phyloP scores from a whole-genome alignment of 2,329 filamentous ascomycete species.

The Peltaster fructicola region DNA sequence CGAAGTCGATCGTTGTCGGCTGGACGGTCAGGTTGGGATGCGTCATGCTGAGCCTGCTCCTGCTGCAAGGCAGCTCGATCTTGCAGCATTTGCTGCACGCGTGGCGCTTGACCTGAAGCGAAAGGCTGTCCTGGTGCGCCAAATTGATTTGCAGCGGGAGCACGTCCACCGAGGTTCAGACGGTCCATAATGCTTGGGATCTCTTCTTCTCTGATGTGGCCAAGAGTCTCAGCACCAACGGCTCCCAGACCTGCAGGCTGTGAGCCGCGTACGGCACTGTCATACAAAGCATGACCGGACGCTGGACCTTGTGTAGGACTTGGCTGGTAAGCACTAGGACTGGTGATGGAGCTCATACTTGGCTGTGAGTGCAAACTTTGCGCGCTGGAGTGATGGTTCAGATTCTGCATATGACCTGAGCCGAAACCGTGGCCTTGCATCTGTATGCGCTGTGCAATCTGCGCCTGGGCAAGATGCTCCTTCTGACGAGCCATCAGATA shows the following conservation, averaged over 20 bases:
- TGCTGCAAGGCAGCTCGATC: constrained; percentile 42
- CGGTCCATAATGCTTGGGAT: constrained; percentile 46
- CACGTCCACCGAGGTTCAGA: constrained; percentile 38
- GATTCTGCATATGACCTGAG: constrained; percentile 33
- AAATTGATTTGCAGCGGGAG: constrained; percentile 30
- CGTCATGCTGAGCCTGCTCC: constrained; percentile 41
- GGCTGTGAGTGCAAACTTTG: constrained; percentile 95
- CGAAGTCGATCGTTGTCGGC: constrained; percentile 47
- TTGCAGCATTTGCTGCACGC: constrained; percentile 42
- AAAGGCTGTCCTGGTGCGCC: constrained; percentile 26
- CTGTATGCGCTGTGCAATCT: constrained; percentile 57
- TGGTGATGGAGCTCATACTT: constrained; percentile 86
- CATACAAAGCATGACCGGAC: constrained; percentile 45
- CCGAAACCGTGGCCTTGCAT: constrained; percentile 34
- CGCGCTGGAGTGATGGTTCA: constrained; percentile 88
- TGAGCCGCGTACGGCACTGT: constrained; percentile 32
- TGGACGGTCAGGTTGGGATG: constrained; percentile 28
- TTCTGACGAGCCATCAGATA: constrained; percentile 92
- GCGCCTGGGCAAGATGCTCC: constrained; percentile 77
- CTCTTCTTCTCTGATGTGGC: constrained; percentile 49
- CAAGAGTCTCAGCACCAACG: constrained; percentile 27
- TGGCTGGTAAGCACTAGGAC: constrained; percentile 53
- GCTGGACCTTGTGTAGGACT: constrained; percentile 34
- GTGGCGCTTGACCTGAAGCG: constrained; percentile 33
- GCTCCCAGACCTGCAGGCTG: constrained; percentile 25